Evolutionary conservation across 192 early-diverging fungal genomes (phyloP).

Genomic region (Phycomyces nitens): DNA sequence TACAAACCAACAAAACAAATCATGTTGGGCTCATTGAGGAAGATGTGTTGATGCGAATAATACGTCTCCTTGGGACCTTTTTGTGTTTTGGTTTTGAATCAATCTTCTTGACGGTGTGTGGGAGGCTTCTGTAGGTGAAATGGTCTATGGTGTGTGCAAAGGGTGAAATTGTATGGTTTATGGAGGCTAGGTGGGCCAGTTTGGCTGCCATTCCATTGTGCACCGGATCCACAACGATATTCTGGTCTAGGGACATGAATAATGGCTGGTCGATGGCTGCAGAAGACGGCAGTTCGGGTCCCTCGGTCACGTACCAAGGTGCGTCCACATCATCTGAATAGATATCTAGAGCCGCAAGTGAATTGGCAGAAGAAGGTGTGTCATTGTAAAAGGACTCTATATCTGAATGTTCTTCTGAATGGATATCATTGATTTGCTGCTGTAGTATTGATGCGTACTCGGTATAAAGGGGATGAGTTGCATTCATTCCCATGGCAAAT

Average conservation of each 20-base stretch:
- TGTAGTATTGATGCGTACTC: slow-evolving; percentile 6
- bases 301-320: slow-evolving; percentile 32
- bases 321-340: slow-evolving; percentile 24
- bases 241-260: neutral
- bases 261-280: neutral
- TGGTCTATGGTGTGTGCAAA: slow-evolving; percentile 80
- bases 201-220: slow-evolving; percentile 84
- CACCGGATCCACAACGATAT: slow-evolving; percentile 50
- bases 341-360: neutral
- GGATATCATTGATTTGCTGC: neutral
- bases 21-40: neutral
- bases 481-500: neutral
- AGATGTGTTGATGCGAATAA: slow-evolving; percentile 14
- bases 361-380: slow-evolving; percentile 3
- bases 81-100: slow-evolving; percentile 1
- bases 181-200: slow-evolving; percentile 76
- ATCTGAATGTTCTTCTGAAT: slow-evolving; percentile 8
- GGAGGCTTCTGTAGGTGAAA: slow-evolving; percentile 69
- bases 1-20: too few relatives aligned
- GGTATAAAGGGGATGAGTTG: slow-evolving; percentile 2
- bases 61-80: slow-evolving; percentile 33
- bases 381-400: neutral
- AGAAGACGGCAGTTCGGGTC: slow-evolving; percentile 23
- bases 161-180: slow-evolving; percentile 89
- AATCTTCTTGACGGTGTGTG: slow-evolving; percentile 19